Evolutionary conservation across 495 filamentous ascomycete genomes (phyloP).

Genomic region (Penicillium argentinense): DNA sequence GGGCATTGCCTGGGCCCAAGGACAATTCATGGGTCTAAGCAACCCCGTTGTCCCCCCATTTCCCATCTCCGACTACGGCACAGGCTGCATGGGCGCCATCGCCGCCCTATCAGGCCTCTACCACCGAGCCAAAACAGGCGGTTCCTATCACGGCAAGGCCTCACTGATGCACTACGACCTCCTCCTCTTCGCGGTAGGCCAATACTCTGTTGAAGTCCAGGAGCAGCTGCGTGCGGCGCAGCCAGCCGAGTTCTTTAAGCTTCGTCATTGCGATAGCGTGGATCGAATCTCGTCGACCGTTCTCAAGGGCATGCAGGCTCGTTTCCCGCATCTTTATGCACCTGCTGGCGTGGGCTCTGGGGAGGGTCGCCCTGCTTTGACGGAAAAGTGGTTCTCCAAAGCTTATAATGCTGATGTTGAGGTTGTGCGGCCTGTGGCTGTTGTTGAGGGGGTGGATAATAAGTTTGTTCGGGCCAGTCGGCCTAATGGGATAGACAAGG

Average conservation of each 20-base stretch:
- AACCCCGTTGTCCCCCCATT: constrained; percentile 78
- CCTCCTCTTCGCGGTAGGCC: constrained; percentile 61
- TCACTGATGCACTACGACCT: constrained; percentile 70
- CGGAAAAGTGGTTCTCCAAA: constrained; percentile 42
- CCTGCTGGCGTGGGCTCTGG: constrained; percentile 12
- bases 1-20: constrained; percentile 73
- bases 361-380: constrained; percentile 25
- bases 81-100: constrained; percentile 65
- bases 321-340: constrained; percentile 41
- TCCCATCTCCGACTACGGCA: constrained; percentile 80
- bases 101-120: constrained; percentile 64
- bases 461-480: constrained; percentile 41
- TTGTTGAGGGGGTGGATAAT: constrained; percentile 42
- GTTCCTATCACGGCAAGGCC: constrained; percentile 64
- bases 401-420: constrained; percentile 42
- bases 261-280: constrained; percentile 70
- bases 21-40: constrained; percentile 65
- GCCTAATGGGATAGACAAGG: constrained; percentile 39
- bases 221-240: constrained; percentile 53
- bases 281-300: constrained; percentile 69
- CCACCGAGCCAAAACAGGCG: constrained; percentile 59
- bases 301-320: constrained; percentile 57
- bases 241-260: constrained; percentile 58
- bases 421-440: constrained; percentile 37
- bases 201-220: constrained; percentile 58